These are phyloP conservation scores for Talaromyces marneffei DNA, from an alignment of 2,329 filamentous ascomycete genomes.

Conservation along the genomic window DNA sequence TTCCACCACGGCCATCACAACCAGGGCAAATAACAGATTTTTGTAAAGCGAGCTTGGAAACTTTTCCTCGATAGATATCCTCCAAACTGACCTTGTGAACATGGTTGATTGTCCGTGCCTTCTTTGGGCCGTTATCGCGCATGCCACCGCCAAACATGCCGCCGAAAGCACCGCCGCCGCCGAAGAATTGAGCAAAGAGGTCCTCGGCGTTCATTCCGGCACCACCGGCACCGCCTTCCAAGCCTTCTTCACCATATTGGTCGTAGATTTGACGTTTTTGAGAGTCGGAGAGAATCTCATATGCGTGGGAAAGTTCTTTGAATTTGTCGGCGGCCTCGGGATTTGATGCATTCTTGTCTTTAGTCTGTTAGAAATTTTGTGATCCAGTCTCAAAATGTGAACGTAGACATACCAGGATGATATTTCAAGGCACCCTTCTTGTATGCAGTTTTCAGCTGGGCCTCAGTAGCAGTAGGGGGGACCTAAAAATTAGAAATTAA, in stretches of 20 bases:
- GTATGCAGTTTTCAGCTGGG: slow-evolving; percentile 90
- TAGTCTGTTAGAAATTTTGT: background rate
- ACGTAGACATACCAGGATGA: slow-evolving; percentile 72
- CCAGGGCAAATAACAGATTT: slow-evolving; percentile 95
- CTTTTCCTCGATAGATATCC: slow-evolving; percentile 96
- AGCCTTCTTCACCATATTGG: slow-evolving; percentile 93
- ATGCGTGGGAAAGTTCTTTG: slow-evolving; percentile 94
- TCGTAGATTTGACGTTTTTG: slow-evolving; percentile 93
- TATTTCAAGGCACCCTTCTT: slow-evolving; percentile 84
- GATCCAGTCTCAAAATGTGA: background rate
- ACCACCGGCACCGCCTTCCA: slow-evolving; percentile 73
- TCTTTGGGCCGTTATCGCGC: slow-evolving; percentile 73
- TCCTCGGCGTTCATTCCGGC: slow-evolving; percentile 94
- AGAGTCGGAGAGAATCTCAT: slow-evolving; percentile 86
- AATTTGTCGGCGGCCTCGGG: slow-evolving; percentile 93
- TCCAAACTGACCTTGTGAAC: slow-evolving; percentile 97
- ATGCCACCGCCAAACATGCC: slow-evolving; percentile 75
- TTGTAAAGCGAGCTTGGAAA: slow-evolving; percentile 94
- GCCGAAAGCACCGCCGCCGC: slow-evolving; percentile 65
- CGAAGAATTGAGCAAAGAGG: slow-evolving; percentile 95
- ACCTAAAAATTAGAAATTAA: slow-evolving; percentile 50
- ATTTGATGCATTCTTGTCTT: slow-evolving; percentile 95
- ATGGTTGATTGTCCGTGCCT: slow-evolving; percentile 95
- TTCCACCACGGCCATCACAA: slow-evolving; percentile 90
- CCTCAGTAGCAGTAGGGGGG: slow-evolving; percentile 69